Base-by-base conservation (phyloP, 2,329 filamentous ascomycete genomes). In the Monilinia fructigena region DNA sequence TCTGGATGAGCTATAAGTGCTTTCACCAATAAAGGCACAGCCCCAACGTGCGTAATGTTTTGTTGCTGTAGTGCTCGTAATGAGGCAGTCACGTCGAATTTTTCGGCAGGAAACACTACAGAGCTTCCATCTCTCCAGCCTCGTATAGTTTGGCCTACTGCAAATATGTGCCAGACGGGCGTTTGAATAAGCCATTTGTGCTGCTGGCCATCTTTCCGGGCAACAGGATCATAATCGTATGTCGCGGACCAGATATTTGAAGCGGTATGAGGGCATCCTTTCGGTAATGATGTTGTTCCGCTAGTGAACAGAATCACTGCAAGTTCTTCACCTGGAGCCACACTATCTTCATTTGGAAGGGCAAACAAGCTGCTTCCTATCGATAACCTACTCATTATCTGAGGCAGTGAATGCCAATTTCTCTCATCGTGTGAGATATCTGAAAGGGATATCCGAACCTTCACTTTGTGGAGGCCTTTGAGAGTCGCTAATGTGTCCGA, bases 71-170 rank as follows among this genome's bases (percentile, higher is more conserved):
- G 84, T 0, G 87, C 81, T 66, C 83, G 79, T 1, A 91, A 78
- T 0, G 86, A 81, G 1, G 84, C 84, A 7, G 79, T 0, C 28
- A 87, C 82, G 70, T 89, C 81, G 77, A 90, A 91, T 2, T 84
- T 83, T 76, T 90, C 87, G 1, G 83, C 79, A 0, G 88, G 87
- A 70, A 90, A 89, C 4, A 90, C 83, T 59, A 91, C 87, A 14
- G 84, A 38, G 31, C 66, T 48, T 26, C 66, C 62, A 53, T 68
- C 64, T 55, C 66, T 59, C 47, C 55, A 68, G 5, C 62, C 48
- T 35, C 66, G 56, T 18, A 68, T 28, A 2, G 48, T 16, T 23
- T 68, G 59, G 14, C 60, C 60, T 5, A 68, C 38, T 18, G 66
- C 63, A 50, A 66, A 66, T 18, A 68, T 66, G 50, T 68, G 66